Base-by-base conservation (phyloP, 441 rosid genomes). In the Brassica balearica region DNA sequence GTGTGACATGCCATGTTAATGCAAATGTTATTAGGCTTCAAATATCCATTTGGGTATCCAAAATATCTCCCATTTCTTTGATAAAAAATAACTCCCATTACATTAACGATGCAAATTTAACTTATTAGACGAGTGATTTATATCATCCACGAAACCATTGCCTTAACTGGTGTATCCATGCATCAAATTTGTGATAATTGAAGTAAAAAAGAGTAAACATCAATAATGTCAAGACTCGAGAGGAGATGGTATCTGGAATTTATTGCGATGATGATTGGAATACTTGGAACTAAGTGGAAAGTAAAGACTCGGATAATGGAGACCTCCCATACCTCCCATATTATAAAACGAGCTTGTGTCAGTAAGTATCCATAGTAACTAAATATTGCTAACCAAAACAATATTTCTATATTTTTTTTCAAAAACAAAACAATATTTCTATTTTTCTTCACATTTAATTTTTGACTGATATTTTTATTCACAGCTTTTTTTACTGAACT, bases 321-420 rank as follows among this genome's bases (percentile, higher is more conserved):
- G 23, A 53, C 59, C 59, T 53, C 59, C 17, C 8, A 15, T 51
- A 53, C 59, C 59, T 53, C 22, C 11, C 10, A 20, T 55, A 17
- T 17, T 55, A 55, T 55, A 41, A 14, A 55, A 56, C 25, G 61
- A 3, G 25, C 12, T 56, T 19, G 27, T 19, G 61, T 56, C 61
- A 56, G 61, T 56, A 56, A 56, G 4, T 56, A 56, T 56, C 12
- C 25, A 56, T 56, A 56, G 61, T 19, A 56, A 56, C 61, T 56
- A 56, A 55, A 10, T 55, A 46, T 46, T 46, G 53, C 15, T 46
- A 46, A 46, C 15, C 15, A 43, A 43, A 43, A 11, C 5, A 43
- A 43, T 41, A 41, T 41, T 41, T 41, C 48, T 41, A 2, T 41
- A 41, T 41, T 41, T 41, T n/a, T n/a, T n/a, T n/a, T n/a, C n/a